A percentile compares a stretch with the other conserved stretches of the same genome.
Conservation (phyloP, 139 green algal species). For the Protoeuglena noctilucae region DNA sequence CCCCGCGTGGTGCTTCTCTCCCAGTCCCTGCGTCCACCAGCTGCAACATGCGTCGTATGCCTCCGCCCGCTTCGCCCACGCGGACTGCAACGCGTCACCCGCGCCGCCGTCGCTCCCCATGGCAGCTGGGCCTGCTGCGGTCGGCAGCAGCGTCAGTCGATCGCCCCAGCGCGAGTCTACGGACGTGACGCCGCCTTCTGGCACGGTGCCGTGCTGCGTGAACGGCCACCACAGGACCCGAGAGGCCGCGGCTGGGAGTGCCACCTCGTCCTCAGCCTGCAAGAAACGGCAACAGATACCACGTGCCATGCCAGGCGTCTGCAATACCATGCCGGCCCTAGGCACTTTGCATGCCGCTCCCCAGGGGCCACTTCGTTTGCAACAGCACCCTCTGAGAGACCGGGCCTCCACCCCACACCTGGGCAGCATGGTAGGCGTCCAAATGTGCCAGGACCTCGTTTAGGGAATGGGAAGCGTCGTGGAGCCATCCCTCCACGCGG, state of each 20-base stretch:
- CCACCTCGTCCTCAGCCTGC: conserved; percentile 25
- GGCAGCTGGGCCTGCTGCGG: conserved; percentile 1
- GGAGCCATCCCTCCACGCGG: too few species aligned
- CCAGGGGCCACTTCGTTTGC: background rate
- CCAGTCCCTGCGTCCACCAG: conserved; percentile 91
- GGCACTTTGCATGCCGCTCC: background rate
- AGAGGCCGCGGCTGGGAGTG: conserved; percentile 9
- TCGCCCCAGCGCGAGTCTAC: conserved; percentile 76
- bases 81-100: background rate
- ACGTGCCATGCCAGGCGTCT: too few species aligned
- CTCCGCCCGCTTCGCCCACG: too few species aligned
- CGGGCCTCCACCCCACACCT: background rate
- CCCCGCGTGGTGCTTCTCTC: conserved; percentile 33
- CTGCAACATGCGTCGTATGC: conserved; percentile 77
- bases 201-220: conserved; percentile 66
- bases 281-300: conserved; percentile 23
- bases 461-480: too few species aligned
- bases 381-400: background rate
- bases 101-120: background rate
- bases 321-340: too few species aligned
- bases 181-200: conserved; percentile 38
- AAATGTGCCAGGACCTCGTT: too few species aligned
- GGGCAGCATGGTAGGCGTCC: background rate
- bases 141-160: conserved; percentile 40
- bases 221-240: conserved; percentile 87